Evolutionary conservation across 208 protist genomes (phyloP).

Genomic region (Trypanosoma platydactyli): DNA sequence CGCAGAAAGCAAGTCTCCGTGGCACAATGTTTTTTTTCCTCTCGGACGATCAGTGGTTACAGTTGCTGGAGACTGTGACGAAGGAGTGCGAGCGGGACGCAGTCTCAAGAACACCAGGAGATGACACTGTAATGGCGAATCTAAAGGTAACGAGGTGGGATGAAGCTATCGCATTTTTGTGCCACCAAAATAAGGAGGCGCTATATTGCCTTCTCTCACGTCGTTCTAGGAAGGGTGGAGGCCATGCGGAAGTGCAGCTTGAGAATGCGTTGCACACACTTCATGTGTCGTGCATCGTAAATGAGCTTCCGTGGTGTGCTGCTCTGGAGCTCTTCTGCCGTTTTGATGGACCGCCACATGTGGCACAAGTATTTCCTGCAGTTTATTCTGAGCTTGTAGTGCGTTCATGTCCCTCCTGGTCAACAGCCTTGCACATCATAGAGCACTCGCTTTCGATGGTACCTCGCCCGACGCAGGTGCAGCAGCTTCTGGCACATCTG

Average conservation of each 20-base stretch:
- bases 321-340: constrained; percentile 12
- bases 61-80: constrained; percentile 1
- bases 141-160: constrained; percentile 2
- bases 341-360: constrained; percentile 43
- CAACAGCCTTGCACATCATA: constrained; percentile 32
- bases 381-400: constrained; percentile 48
- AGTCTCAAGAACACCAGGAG: not conserved
- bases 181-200: not conserved
- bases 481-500: constrained; percentile 43
- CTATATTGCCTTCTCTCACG: not conserved
- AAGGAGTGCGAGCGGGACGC: not conserved
- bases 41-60: constrained; percentile 4
- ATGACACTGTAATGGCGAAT: too few relatives aligned
- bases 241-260: not conserved
- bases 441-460: constrained; percentile 51
- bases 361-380: constrained; percentile 47
- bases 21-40: constrained; percentile 25
- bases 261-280: constrained; percentile 13
- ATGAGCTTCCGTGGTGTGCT: constrained; percentile 13
- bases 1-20: not conserved
- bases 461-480: constrained; percentile 44
- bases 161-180: constrained; percentile 10
- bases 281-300: constrained; percentile 7
- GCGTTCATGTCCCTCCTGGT: constrained; percentile 31
- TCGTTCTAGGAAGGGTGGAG: too few relatives aligned